Percentiles rank a stretch among this genome's conserved stretches.
These are phyloP conservation scores for Pyracantha coccinea DNA, from an alignment of 331 rosid genomes.

Conservation along the genomic window DNA sequence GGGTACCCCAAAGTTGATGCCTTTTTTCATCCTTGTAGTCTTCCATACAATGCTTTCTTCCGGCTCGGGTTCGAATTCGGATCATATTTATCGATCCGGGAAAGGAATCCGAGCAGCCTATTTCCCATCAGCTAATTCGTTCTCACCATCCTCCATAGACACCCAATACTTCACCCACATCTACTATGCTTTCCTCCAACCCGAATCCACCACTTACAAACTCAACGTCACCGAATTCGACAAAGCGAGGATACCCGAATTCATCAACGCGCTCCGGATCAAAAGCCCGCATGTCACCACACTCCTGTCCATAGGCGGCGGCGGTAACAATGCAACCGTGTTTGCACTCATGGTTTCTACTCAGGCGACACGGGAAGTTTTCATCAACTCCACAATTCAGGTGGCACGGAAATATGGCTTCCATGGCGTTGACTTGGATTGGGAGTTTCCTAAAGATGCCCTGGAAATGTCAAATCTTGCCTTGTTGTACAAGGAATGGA, in stretches of 20 bases:
- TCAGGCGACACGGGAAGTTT: constrained; percentile 19
- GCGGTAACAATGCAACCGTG: constrained; percentile 30
- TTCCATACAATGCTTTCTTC: neutral
- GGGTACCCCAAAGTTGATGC: neutral
- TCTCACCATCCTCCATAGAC: constrained; percentile 43
- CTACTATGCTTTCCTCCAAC: constrained; percentile 55
- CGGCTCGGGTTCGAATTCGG: neutral
- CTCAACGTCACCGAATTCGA: constrained; percentile 30
- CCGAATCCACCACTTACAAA: constrained; percentile 30
- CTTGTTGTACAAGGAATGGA: constrained; percentile 39
- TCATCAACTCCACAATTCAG: constrained; percentile 57
- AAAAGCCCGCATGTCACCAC: constrained; percentile 41
- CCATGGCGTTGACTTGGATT: constrained; percentile 72
- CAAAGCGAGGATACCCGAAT: constrained; percentile 21
- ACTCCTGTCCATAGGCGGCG: constrained; percentile 69
- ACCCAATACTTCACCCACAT: constrained; percentile 70
- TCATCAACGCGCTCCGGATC: constrained; percentile 34
- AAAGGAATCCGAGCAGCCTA: constrained; percentile 59
- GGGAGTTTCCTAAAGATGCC: constrained; percentile 57
- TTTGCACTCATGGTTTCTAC: constrained; percentile 47
- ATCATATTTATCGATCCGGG: neutral
- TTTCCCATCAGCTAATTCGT: constrained; percentile 42
- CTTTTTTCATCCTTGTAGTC: neutral
- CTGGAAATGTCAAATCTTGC: constrained; percentile 64
- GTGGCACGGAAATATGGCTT: constrained; percentile 55